A percentile compares a stretch with the other conserved stretches of the same genome.
Evolutionary conservation across 805 yeast genomes (phyloP).

Genomic region (Barnettozyma vustinii): DNA sequence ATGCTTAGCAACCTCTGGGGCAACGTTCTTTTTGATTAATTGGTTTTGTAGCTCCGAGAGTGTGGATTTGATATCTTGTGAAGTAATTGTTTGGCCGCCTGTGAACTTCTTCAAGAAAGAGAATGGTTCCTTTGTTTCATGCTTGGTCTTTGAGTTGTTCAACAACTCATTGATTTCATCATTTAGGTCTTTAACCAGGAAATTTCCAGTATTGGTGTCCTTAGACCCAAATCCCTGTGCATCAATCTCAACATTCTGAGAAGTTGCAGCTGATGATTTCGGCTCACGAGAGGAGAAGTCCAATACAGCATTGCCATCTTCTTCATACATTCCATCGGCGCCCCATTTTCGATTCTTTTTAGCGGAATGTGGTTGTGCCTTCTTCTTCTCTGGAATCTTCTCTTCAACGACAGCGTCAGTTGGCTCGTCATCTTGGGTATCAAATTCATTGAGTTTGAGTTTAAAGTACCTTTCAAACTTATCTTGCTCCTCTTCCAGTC

Average conservation of each 20-base stretch:
- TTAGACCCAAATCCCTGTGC: constrained; percentile 35
- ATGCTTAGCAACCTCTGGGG: constrained; percentile 79
- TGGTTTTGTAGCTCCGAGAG: constrained; percentile 66
- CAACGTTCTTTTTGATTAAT: constrained; percentile 79
- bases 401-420: constrained; percentile 12
- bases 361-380: constrained; percentile 18
- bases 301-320: constrained; percentile 35
- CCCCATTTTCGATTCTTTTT: constrained; percentile 62
- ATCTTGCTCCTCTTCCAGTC: constrained; percentile 28
- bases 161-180: constrained; percentile 43
- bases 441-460: constrained; percentile 30
- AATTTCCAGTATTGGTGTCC: constrained; percentile 46
- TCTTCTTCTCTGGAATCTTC: constrained; percentile 7
- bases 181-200: constrained; percentile 58
- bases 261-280: constrained; percentile 11
- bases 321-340: constrained; percentile 53
- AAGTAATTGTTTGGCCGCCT: constrained; percentile 65
- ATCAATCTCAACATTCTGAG: constrained; percentile 23
- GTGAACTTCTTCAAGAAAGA: constrained; percentile 54
- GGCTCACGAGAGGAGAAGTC: constrained; percentile 47
- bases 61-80: constrained; percentile 60
- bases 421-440: constrained; percentile 6
- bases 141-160: constrained; percentile 22
- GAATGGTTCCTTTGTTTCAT: constrained; percentile 37
- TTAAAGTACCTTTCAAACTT: constrained; percentile 35